Conservation (phyloP, 1,284 basidiomycete genomes). For the Ustilago xerochloae region DNA sequence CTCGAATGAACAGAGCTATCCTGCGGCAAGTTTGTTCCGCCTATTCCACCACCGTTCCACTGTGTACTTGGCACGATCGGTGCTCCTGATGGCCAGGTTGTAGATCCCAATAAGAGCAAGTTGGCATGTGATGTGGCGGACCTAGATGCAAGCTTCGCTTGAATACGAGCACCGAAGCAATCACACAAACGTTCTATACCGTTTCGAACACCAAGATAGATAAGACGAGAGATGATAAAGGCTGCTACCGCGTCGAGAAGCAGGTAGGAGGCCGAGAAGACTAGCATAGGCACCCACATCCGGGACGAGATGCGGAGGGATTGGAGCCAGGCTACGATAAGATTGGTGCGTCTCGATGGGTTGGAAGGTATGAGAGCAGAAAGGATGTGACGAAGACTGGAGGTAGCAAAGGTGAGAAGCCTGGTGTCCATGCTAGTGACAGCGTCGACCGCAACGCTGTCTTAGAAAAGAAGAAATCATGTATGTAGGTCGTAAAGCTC, state of each 20-base stretch:
- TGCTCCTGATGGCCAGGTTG: slow-evolving; percentile 26
- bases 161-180: slow-evolving; percentile 23
- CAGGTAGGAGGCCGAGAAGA: slow-evolving; percentile 38
- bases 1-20: neutral
- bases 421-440: slow-evolving; percentile 16
- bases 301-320: neutral
- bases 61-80: slow-evolving; percentile 29
- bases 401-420: neutral
- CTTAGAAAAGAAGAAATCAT: neutral
- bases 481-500: neutral
- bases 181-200: slow-evolving; percentile 18
- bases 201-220: slow-evolving; percentile 31
- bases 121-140: slow-evolving; percentile 1
- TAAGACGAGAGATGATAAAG: slow-evolving; percentile 35
- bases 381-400: neutral
- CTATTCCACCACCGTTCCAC: slow-evolving; percentile 46
- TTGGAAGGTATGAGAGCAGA: neutral
- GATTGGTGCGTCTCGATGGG: neutral
- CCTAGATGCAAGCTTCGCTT: slow-evolving; percentile 17
- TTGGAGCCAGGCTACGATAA: neutral
- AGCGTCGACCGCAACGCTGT: neutral
- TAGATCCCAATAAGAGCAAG: slow-evolving; percentile 20
- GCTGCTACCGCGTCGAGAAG: slow-evolving; percentile 38
- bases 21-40: slow-evolving; percentile 29
- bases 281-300: slow-evolving; percentile 36